Evolutionary conservation across 345 rosid species (phyloP).

Genomic region (Stellera chamaejasme): DNA sequence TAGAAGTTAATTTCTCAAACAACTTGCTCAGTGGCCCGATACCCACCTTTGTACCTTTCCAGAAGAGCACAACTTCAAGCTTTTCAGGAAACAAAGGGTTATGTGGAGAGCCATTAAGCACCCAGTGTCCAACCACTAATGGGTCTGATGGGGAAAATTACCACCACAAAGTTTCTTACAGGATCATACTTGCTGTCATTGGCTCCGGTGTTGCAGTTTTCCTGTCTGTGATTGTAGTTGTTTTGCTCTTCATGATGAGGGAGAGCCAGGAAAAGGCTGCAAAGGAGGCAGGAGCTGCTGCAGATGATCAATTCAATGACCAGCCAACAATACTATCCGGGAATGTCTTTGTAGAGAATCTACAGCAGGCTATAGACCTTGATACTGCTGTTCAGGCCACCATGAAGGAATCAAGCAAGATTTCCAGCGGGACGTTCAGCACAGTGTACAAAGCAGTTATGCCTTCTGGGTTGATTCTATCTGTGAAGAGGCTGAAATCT

Average conservation of each 20-base stretch:
- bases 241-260: slow-evolving; percentile 87
- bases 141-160: slow-evolving; percentile 33
- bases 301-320: slow-evolving; percentile 35
- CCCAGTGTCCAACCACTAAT: slow-evolving; percentile 38
- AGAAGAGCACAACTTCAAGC: slow-evolving; percentile 77
- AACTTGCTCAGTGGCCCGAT: slow-evolving; percentile 66
- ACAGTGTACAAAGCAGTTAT: slow-evolving; percentile 76
- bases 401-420: slow-evolving; percentile 73
- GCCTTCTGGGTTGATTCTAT: slow-evolving; percentile 87
- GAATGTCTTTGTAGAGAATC: slow-evolving; percentile 72
- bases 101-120: slow-evolving; percentile 77
- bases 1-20: slow-evolving; percentile 81
- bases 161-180: slow-evolving; percentile 81
- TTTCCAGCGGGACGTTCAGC: slow-evolving; percentile 85
- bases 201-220: slow-evolving; percentile 93
- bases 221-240: slow-evolving; percentile 71
- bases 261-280: slow-evolving; percentile 88
- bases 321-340: slow-evolving; percentile 70
- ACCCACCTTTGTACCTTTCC: slow-evolving; percentile 73
- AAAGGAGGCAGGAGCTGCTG: slow-evolving; percentile 31
- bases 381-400: slow-evolving; percentile 80
- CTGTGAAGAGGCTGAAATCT: slow-evolving; percentile 78
- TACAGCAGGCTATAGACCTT: slow-evolving; percentile 83
- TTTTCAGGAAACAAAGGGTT: slow-evolving; percentile 75
- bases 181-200: slow-evolving; percentile 69